Evolutionary conservation across 2,329 filamentous ascomycete genomes (phyloP), one percentile per base, ranked within the genome.

Genomic region (Aureobasidium sp.): DNA sequence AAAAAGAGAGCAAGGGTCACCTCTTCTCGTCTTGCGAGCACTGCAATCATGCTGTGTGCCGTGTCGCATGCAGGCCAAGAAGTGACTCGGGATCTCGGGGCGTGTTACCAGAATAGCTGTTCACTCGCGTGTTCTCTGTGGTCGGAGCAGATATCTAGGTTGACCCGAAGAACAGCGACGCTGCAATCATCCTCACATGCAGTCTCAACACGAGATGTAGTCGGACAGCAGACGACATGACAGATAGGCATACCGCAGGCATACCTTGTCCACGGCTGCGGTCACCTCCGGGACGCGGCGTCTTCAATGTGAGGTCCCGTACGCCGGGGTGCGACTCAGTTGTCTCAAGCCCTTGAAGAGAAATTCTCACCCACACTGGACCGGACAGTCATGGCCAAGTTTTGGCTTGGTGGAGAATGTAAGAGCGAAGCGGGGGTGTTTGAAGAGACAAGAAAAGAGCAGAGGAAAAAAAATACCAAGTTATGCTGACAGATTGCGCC

Each of bases 1-100:
- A 17, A 10, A 16, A 24, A 25, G 8, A 27, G 19, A 17, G 32
- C 21, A 25, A 48, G 30, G 21, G 44, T 37, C n/a, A 14, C 29
- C 21, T n/a, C 30, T 27, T 35, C n/a, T 17, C 30, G 30, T 37
- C 17, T 11, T 34, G 41, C 24, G 41, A 17, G 17, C 14, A 14
- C 22, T 47, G n/a, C n/a, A n/a, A n/a, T 32, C 41, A 45, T 34
- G 41, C 17, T 45, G 27, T 29, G 41, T 45, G 41, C 27, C 41
- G 41, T 34, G 41, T 45, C 22, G 44, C 10, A 48, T 48, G 44
- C 44, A 48, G 44, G 44, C 44, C 44, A 48, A 48, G 44, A 35
- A 47, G 22, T 12, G 21, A 48, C 30, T 37, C 44, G 44, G 44
- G 10, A 27, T 27, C n/a, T 27, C 41, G 41, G 41, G 6, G 29